Percentiles rank a stretch among this genome's conserved stretches.
These are phyloP conservation scores for Macroventuria anomochaeta DNA, from an alignment of 2,329 filamentous ascomycete genomes.

Conservation along the genomic window DNA sequence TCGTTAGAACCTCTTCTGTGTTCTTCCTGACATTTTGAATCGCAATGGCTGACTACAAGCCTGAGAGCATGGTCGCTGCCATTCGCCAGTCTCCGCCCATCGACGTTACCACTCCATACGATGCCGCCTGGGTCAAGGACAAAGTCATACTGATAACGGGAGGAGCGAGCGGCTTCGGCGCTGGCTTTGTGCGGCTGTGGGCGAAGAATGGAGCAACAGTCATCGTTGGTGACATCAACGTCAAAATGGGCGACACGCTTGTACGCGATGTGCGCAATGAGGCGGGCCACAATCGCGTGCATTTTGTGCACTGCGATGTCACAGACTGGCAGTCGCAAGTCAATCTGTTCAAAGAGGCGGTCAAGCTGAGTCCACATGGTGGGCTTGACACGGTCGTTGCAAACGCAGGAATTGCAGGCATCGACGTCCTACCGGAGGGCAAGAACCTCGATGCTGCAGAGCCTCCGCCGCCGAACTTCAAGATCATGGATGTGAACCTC, in stretches of 20 bases:
- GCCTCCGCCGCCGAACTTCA: constrained; percentile 59
- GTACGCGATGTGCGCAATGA: constrained; percentile 59
- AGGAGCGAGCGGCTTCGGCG: constrained; percentile 50
- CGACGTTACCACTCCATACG: constrained; percentile 45
- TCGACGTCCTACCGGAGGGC: constrained; percentile 57
- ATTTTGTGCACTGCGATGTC: constrained; percentile 69
- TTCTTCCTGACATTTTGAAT: not conserved
- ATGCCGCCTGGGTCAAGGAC: constrained; percentile 46
- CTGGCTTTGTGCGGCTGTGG: constrained; percentile 49
- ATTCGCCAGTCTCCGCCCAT: constrained; percentile 49
- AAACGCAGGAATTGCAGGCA: constrained; percentile 67
- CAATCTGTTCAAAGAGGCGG: constrained; percentile 66
- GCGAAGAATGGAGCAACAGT: constrained; percentile 59
- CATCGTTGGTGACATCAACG: constrained; percentile 69
- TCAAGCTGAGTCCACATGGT: constrained; percentile 60
- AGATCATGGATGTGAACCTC: constrained; percentile 67
- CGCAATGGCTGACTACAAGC: constrained; percentile 33
- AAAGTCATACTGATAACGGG: constrained; percentile 50
- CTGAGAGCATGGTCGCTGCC: constrained; percentile 27
- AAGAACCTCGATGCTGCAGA: constrained; percentile 53
- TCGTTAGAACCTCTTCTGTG: not conserved
- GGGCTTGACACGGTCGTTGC: constrained; percentile 69
- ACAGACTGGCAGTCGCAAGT: constrained; percentile 70
- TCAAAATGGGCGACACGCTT: constrained; percentile 60
- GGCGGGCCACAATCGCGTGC: constrained; percentile 54